These are phyloP conservation scores for Daldinia decipiens DNA, from an alignment of 495 filamentous ascomycete species.

Conservation along the genomic window DNA sequence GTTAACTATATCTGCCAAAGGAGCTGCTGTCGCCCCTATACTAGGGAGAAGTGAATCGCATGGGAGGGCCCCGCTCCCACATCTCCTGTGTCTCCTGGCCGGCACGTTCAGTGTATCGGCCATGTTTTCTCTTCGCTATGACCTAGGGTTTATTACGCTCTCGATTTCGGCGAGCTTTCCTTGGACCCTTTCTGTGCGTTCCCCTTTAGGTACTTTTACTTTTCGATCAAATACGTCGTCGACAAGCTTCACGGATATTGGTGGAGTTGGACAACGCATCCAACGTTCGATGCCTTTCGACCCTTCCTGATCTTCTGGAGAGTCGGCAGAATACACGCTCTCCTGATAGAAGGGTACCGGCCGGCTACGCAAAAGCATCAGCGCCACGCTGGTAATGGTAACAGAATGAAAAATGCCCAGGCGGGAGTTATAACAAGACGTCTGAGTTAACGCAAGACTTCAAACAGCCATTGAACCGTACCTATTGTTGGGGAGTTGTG, in stretches of 20 bases:
- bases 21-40: not conserved
- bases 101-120: not conserved
- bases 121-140: not conserved
- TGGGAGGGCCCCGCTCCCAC: not conserved
- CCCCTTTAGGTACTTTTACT: not conserved
- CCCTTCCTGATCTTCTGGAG: constrained; percentile 35
- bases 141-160: constrained; percentile 15
- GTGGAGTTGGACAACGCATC: constrained; percentile 40
- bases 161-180: constrained; percentile 21
- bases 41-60: not conserved
- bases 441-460: constrained; percentile 5
- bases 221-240: constrained; percentile 12
- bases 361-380: constrained; percentile 24
- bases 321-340: constrained; percentile 36
- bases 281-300: constrained; percentile 33
- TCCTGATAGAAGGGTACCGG: constrained; percentile 31
- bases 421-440: not conserved
- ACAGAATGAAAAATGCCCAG: constrained; percentile 6
- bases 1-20: constrained; percentile 6
- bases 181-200: constrained; percentile 8
- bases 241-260: constrained; percentile 22
- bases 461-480: constrained; percentile 16
- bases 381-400: constrained; percentile 8
- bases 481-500: constrained; percentile 31
- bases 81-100: not conserved